phyloP scores from a whole-genome alignment of 2,329 filamentous ascomycete species.

The Ceratocystis cubensis region DNA sequence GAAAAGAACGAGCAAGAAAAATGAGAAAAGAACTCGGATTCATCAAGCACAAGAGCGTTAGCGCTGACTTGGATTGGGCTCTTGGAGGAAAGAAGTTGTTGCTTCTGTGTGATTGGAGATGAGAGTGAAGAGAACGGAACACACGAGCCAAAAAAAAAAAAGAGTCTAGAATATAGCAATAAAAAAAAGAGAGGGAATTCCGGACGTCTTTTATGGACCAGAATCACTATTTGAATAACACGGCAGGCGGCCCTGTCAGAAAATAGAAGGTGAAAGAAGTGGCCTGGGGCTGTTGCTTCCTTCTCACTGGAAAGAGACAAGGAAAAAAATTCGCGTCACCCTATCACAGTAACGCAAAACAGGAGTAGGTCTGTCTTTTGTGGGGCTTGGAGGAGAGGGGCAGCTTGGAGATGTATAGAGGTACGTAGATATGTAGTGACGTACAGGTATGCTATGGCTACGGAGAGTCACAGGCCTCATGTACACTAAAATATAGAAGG shows the following conservation, averaged over 20 bases:
- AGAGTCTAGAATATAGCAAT: background rate
- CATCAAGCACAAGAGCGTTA: background rate
- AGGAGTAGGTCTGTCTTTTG: background rate
- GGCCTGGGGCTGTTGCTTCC: background rate
- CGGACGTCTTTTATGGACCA: constrained; percentile 11
- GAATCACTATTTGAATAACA: background rate
- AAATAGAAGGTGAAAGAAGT: constrained; percentile 5
- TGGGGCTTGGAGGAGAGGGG: background rate
- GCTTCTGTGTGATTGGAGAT: background rate
- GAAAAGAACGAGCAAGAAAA: background rate
- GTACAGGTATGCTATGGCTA: background rate
- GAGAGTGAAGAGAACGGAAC: background rate
- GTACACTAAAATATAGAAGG: too few species aligned
- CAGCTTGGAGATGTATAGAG: background rate
- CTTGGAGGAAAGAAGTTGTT: background rate
- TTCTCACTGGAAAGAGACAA: background rate
- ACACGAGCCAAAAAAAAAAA: background rate
- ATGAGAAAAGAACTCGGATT: background rate
- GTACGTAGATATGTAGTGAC: too few species aligned
- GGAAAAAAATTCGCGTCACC: background rate
- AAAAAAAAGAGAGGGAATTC: constrained; percentile 10
- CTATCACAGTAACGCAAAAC: background rate
- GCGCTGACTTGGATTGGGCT: background rate
- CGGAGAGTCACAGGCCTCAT: background rate
- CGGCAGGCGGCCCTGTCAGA: constrained; percentile 5